Evolutionary conservation across 202 grass and related monocot species (phyloP), one percentile per base, ranked within the genome.

Genomic region (Carex arenaria): DNA sequence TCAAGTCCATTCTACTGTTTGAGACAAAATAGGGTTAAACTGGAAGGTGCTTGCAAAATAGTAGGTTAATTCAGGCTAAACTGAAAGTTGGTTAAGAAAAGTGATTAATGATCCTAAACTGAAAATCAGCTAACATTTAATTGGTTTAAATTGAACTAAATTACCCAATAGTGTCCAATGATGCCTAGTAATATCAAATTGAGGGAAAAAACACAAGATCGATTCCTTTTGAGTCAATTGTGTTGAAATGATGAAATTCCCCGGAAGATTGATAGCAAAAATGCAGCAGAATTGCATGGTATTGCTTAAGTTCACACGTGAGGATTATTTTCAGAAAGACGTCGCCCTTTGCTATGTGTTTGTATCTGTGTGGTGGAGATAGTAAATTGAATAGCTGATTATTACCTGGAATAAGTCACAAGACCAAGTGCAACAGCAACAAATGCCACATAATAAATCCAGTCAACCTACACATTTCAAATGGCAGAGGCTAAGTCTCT

Each of bases 361-460:
- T 80, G 30, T 73, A 19, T 64, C 36, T 49, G 45, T 49, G 45
- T 49, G 45, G 45, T 49, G 10, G 45, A 49, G 45, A 49, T 12
- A 49, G 45, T 49, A 11, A 49, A 49, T 49, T 49, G 10, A 55
- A 32, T 73, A 80, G 42, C 10, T 40, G 53, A 75, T 2, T 11
- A 13, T 59, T 93, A 98, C 93, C 40, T 91, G 64, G 95, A 93
- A 84, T 98, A 98, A 26, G 91, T 84, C 54, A 89, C 3, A 56
- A 98, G 86, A 2, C 90, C 95, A 30, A 85, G 34, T 0, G 83
- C 72, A 2, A 93, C 90, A 72, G 85, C 81, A 12, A 79, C 85
- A 75, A 94, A 98, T 55, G 90, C 92, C 72, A 95, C 43, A 6
- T 91, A 93, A 82, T 98, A 98, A 62, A 98, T 89, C 92, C 95